Base-by-base conservation (phyloP, 768 basidiomycete species). In the Pleurotus tuber-regium region DNA sequence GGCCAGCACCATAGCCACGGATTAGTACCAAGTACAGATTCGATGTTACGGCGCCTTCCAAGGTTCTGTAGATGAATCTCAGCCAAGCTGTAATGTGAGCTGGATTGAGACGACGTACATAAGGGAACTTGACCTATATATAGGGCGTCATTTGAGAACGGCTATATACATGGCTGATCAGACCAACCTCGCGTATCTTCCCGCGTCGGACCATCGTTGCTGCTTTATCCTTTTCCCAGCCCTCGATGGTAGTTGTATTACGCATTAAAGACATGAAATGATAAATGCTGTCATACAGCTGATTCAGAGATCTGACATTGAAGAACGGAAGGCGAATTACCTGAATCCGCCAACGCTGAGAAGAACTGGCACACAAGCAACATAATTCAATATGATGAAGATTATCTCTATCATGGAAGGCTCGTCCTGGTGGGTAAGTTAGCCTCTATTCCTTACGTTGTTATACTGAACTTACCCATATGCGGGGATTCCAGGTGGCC, bases 191-290 rank as follows among this genome's bases (percentile, higher is more conserved):
- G 44, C 77, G 82, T 52, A 98, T 87, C 66, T 89, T 91, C 4
- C 95, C 96, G 52, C 87, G 74, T 16, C 88, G 81, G 44, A 91
- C 83, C 59, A 99, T 77, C 0, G 83, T 88, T 4, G 93, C 87
- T 1, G 84, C 92, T 67, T 89, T 95, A 62, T 98, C 94, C 69
- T 98, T 98, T 67, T 99, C 97, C 91, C 92, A 96, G 0, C 89
- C 84, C 70, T 99, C 97, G 43, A 99, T 98, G 1, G 97, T 98
- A 0, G 96, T 99, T 2, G 86, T 83, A 66, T 99, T 99, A 8
- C 77, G 78, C 4, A 79, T 59, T 23, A 98, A 66, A 43, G 79
- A 76, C 61, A 86, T 88, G 56, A 95, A 82, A 58, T 98, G 97
- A 62, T 94, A 98, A 18, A 98, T 51, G 48, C 92, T 93, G 58